Conservation (phyloP, 345 rosid species). For the Hibiscus trionum region DNA sequence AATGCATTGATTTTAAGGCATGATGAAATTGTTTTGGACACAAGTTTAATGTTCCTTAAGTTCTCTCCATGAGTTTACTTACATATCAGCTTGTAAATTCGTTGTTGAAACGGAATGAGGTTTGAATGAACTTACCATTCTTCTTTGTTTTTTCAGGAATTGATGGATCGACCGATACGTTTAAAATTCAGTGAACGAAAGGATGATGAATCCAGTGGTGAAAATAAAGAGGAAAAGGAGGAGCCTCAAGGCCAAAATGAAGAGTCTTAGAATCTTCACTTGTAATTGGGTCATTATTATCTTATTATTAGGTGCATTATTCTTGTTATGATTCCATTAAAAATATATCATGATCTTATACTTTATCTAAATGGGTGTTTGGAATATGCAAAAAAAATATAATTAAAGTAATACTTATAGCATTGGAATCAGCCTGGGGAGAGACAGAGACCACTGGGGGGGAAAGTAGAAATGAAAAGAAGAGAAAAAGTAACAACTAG, state of each 20-base stretch:
- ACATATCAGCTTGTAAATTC: too few relatives aligned
- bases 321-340: not conserved
- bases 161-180: slow-evolving; percentile 73
- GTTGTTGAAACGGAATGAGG: too few relatives aligned
- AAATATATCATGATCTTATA: not conserved
- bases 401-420: not conserved
- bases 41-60: not conserved
- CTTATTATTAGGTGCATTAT: not conserved
- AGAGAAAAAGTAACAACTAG: not conserved
- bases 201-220: slow-evolving; percentile 17
- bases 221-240: not conserved
- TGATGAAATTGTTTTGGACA: too few relatives aligned
- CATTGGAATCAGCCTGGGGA: not conserved
- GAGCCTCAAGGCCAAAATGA: slow-evolving; percentile 18
- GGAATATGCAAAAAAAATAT: not conserved
- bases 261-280: slow-evolving; percentile 14
- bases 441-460: not conserved
- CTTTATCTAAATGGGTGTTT: not conserved
- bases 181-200: slow-evolving; percentile 53
- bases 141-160: slow-evolving; percentile 36
- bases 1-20: not conserved
- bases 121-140: too few relatives aligned
- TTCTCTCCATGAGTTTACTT: not conserved
- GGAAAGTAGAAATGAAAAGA: not conserved
- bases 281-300: not conserved